These are phyloP conservation scores for Solanum virginianum DNA, from an alignment of 257 asterid genomes.

Conservation along the genomic window DNA sequence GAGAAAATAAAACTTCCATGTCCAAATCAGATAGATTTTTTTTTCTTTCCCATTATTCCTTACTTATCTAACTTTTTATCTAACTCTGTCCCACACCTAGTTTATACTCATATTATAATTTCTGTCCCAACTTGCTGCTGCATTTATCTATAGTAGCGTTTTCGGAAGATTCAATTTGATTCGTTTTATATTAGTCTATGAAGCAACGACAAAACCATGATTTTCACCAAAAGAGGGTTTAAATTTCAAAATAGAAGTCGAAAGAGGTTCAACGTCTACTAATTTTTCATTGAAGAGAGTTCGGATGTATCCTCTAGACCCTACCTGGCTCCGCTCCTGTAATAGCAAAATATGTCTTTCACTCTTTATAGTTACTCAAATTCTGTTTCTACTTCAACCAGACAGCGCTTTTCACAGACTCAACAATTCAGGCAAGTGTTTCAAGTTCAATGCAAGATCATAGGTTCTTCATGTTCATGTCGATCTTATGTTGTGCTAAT, in stretches of 20 bases:
- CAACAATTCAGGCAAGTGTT: conserved; percentile 43
- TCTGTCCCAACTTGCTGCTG: background rate
- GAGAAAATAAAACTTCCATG: too few species aligned
- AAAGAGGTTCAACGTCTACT: background rate
- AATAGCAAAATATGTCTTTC: background rate
- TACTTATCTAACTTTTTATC: background rate
- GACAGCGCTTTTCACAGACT: conserved; percentile 39
- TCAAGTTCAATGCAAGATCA: background rate
- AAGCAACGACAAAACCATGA: too few species aligned
- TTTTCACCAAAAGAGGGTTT: too few species aligned
- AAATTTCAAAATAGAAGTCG: background rate
- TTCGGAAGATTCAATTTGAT: background rate
- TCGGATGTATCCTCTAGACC: too few species aligned
- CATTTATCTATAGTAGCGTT: background rate
- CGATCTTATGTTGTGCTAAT: background rate
- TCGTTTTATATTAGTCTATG: too few species aligned
- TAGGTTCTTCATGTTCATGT: background rate
- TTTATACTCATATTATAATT: background rate
- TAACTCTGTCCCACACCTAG: background rate
- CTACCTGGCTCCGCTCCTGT: background rate
- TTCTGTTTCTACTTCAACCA: background rate
- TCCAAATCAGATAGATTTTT: too few species aligned
- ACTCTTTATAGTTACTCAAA: conserved; percentile 1
- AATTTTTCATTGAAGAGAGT: too few species aligned
- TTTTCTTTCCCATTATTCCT: background rate